Evolutionary conservation across 2,329 filamentous ascomycete genomes (phyloP).

Genomic region (Colletotrichum nymphaeae): DNA sequence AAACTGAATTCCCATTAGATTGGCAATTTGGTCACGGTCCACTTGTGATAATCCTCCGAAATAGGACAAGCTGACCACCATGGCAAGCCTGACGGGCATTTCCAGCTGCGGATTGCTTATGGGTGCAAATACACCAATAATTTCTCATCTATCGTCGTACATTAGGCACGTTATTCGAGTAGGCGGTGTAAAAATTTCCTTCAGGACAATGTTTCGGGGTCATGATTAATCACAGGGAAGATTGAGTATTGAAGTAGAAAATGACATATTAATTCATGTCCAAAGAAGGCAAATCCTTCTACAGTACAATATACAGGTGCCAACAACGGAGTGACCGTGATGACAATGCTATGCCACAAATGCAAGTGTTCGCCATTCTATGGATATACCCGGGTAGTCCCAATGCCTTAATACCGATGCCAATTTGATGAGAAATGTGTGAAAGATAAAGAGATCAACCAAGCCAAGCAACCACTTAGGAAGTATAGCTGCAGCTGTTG

Average conservation of each 20-base stretch:
- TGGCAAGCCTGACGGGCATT: background rate
- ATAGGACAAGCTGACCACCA: background rate
- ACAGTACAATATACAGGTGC: background rate
- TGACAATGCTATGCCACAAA: background rate
- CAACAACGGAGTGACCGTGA: background rate
- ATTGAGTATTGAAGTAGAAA: background rate
- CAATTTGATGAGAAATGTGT: background rate
- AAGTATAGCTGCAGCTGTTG: conserved; percentile 51
- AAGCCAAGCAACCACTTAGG: background rate
- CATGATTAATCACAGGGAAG: background rate
- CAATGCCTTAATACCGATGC: background rate
- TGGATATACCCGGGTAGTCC: conserved; percentile 13
- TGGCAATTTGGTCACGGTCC: background rate
- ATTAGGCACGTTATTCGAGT: accelerated
- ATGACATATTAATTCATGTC: conserved; percentile 12
- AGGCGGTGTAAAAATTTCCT: too few relatives aligned
- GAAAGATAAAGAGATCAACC: background rate
- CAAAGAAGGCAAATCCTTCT: background rate
- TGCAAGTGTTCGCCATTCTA: conserved; percentile 13
- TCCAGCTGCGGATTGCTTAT: background rate
- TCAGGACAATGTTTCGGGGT: background rate
- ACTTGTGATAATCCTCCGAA: background rate
- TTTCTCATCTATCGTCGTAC: too few relatives aligned
- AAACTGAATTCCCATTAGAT: background rate
- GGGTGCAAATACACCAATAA: accelerated